Percentiles rank a stretch among this genome's conserved stretches.
Evolutionary conservation across 352 stramenopile species (phyloP).

Genomic region (Globisporangium echinulatum): DNA sequence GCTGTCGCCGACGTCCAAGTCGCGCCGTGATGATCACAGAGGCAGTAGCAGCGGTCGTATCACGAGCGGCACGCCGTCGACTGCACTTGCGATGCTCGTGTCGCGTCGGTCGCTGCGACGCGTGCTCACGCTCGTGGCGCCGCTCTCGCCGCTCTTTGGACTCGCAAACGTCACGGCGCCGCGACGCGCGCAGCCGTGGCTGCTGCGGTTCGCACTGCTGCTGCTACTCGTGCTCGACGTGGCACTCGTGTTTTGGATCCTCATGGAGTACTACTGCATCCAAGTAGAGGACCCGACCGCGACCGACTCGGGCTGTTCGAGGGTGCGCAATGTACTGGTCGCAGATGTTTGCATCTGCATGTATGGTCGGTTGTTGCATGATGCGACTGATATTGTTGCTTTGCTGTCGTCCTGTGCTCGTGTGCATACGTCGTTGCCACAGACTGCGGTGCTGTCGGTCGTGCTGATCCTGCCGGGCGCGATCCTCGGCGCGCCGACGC

Average conservation of each 20-base stretch:
- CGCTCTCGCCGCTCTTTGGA: conserved; percentile 54
- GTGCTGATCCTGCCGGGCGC: conserved; percentile 54
- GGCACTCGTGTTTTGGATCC: conserved; percentile 60
- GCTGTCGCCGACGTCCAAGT: conserved; percentile 15
- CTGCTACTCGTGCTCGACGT: conserved; percentile 63
- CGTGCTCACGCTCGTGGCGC: conserved; percentile 28
- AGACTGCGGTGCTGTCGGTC: conserved; percentile 60
- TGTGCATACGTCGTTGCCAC: neutral
- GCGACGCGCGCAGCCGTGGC: conserved; percentile 16
- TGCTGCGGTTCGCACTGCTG: conserved; percentile 45
- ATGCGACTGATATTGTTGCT: neutral
- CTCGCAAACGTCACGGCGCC: conserved; percentile 39
- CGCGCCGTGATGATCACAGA: neutral
- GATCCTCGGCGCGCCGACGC: conserved; percentile 46
- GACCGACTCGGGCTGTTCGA: conserved; percentile 65
- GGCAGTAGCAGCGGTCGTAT: no score
- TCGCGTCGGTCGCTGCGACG: conserved; percentile 8
- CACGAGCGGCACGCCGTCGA: neutral
- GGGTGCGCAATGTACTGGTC: conserved; percentile 28
- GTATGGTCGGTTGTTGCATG: neutral
- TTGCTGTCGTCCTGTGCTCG: neutral
- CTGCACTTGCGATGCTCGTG: conserved; percentile 13
- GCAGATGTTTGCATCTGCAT: neutral
- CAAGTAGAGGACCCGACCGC: conserved; percentile 76
- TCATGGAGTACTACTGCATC: conserved; percentile 84